Evolutionary conservation across 1,284 basidiomycete genomes (phyloP).

Genomic region (Naganishia liquefaciens): DNA sequence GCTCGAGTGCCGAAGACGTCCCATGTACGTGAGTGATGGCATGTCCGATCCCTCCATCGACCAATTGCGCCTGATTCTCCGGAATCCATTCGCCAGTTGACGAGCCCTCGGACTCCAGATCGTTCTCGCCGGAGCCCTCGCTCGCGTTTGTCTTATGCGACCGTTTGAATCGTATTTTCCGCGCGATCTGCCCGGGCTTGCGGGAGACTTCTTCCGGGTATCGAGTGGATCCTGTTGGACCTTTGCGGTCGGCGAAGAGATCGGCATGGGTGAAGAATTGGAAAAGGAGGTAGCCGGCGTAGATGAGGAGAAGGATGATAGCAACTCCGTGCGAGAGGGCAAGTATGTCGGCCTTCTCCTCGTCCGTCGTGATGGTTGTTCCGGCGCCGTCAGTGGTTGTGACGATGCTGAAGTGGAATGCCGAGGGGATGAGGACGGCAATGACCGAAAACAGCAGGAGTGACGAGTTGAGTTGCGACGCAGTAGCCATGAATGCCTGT

Average conservation of each 20-base stretch:
- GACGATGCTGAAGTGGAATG: conserved; percentile 56
- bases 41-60: conserved; percentile 26
- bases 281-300: conserved; percentile 73
- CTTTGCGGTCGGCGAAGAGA: conserved; percentile 61
- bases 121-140: not conserved
- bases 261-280: conserved; percentile 80
- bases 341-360: conserved; percentile 61
- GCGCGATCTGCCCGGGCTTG: conserved; percentile 10
- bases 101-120: conserved; percentile 7
- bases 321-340: conserved; percentile 76
- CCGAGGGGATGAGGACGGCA: conserved; percentile 56
- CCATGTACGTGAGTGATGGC: conserved; percentile 32
- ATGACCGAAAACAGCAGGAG: conserved; percentile 58
- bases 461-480: conserved; percentile 56
- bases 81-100: not conserved
- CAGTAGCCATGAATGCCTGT: conserved; percentile 52
- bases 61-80: conserved; percentile 4
- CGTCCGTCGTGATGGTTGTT: conserved; percentile 34
- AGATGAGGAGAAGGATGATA: conserved; percentile 72
- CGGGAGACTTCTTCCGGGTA: conserved; percentile 46
- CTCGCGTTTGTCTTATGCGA: not conserved
- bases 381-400: conserved; percentile 39
- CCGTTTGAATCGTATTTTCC: conserved; percentile 9
- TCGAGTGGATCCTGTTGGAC: conserved; percentile 41
- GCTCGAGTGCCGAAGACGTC: conserved; percentile 25